These are phyloP conservation scores for Nemania serpens DNA, from an alignment of 2,329 filamentous ascomycete genomes.

Conservation along the genomic window DNA sequence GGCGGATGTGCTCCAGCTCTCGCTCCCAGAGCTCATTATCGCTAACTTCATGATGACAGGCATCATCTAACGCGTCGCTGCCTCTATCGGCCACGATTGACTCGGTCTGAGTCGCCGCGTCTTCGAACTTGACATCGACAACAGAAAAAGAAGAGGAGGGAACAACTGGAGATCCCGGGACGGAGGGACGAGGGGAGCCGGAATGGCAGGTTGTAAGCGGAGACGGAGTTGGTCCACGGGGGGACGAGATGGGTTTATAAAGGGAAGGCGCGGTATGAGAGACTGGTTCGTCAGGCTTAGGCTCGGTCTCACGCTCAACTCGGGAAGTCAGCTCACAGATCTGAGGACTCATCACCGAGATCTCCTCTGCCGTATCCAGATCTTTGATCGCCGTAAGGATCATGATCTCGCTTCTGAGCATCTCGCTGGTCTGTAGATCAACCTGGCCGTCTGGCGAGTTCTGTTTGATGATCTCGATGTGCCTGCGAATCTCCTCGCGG, in stretches of 20 bases:
- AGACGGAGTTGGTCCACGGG: not conserved
- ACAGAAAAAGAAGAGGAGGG: not conserved
- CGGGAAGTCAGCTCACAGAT: no score
- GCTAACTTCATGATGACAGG: not conserved
- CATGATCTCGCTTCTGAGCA: not conserved
- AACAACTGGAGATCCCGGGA: not conserved
- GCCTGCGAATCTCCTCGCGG: not conserved
- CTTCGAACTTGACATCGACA: not conserved
- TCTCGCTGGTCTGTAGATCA: not conserved
- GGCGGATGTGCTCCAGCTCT: constrained; percentile 21
- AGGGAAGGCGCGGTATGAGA: not conserved
- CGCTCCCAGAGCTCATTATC: constrained; percentile 18
- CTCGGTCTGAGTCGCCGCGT: constrained; percentile 12
- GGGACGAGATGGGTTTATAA: not conserved
- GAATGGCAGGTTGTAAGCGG: no score
- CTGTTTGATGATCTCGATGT: constrained; percentile 3
- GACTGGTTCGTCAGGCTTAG: not conserved
- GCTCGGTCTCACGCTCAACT: no score
- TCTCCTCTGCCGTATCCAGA: not conserved
- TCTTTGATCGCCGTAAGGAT: not conserved
- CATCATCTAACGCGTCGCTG: no score
- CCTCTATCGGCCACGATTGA: not conserved
- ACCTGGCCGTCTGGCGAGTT: not conserved
- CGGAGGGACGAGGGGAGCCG: no score
- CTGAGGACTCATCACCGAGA: no score